phyloP scores from a whole-genome alignment of 257 asterid species.

The Henckelia pumila region DNA sequence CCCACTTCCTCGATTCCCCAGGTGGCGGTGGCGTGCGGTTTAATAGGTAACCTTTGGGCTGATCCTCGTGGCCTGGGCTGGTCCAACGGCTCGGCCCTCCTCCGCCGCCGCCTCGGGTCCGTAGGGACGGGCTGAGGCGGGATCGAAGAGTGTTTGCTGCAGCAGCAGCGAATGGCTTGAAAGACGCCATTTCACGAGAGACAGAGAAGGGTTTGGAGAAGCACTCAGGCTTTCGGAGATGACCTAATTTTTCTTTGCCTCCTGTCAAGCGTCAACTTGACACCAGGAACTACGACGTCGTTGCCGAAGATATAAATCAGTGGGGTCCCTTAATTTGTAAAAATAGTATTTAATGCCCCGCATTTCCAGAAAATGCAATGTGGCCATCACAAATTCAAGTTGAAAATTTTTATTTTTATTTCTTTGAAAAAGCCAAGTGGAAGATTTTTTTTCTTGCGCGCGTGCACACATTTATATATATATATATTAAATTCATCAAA shows the following conservation, averaged over 20 bases:
- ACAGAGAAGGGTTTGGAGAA: not conserved
- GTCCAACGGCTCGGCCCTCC: constrained; percentile 31
- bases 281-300: not conserved
- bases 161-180: not conserved
- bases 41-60: constrained; percentile 70
- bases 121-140: not conserved
- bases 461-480: no score
- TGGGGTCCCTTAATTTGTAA: not conserved
- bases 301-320: not conserved
- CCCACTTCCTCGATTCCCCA: constrained; percentile 75
- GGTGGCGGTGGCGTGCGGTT: constrained; percentile 62
- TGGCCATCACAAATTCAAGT: not conserved
- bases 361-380: no score
- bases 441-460: no score
- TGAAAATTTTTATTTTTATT: no score
- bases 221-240: not conserved
- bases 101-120: not conserved
- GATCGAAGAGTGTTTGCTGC: not conserved
- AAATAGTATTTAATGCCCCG: not conserved
- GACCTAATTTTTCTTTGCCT: no score
- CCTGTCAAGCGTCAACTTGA: no score
- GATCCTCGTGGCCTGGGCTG: constrained; percentile 80
- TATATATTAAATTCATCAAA: no score
- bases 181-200: not conserved
- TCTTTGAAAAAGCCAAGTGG: no score